Conservation (phyloP, 768 basidiomycete genomes). For the Lyophyllum atratum region DNA sequence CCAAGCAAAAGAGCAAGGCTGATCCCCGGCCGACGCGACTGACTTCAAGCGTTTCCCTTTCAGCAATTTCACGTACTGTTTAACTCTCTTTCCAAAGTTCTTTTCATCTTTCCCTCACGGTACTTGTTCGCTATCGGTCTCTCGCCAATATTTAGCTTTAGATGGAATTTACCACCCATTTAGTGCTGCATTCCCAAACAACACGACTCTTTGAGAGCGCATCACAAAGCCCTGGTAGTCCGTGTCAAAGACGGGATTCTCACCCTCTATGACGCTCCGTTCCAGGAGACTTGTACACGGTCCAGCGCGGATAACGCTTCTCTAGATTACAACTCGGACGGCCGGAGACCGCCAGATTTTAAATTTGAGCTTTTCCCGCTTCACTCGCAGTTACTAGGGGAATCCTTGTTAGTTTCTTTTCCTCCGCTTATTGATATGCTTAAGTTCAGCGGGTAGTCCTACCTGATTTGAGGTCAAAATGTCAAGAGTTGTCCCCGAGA, state of each 20-base stretch:
- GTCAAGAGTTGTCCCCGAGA: no score
- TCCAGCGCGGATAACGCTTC: slow-evolving; percentile 72
- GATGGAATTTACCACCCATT: slow-evolving; percentile 48
- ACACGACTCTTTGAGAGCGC: slow-evolving; percentile 79
- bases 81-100: no score
- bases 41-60: slow-evolving; percentile 78
- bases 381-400: slow-evolving; percentile 88
- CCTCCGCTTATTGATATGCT: slow-evolving; percentile 90
- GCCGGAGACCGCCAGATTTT: slow-evolving; percentile 69
- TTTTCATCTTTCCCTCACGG: no score
- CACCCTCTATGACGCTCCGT: slow-evolving; percentile 80
- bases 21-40: slow-evolving; percentile 59
- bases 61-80: slow-evolving; percentile 57
- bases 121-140: slow-evolving; percentile 67
- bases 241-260: slow-evolving; percentile 50
- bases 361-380: slow-evolving; percentile 71
- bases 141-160: slow-evolving; percentile 57
- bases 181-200: slow-evolving; percentile 83
- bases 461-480: slow-evolving; percentile 82
- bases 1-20: slow-evolving; percentile 53
- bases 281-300: slow-evolving; percentile 80
- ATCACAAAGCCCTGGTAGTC: slow-evolving; percentile 67
- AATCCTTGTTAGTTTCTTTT: slow-evolving; percentile 93
- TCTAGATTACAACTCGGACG: slow-evolving; percentile 61
- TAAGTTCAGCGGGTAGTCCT: slow-evolving; percentile 58